phyloP scores from a whole-genome alignment of 371 early-diverging fungal genomes.

The Mucor circinelloides region DNA sequence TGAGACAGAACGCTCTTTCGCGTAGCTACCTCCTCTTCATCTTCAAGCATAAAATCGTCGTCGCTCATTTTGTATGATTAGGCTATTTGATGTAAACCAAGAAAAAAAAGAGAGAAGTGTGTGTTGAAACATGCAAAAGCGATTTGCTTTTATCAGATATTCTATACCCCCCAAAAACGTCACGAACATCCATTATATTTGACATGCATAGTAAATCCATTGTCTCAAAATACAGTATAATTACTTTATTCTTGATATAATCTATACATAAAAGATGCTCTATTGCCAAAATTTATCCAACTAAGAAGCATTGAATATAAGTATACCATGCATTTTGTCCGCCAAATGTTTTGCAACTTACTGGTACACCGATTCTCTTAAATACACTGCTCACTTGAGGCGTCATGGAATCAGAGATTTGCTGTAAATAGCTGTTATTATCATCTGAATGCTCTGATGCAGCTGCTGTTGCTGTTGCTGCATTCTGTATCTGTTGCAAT shows the following conservation, averaged over 20 bases:
- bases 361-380: constrained; percentile 20
- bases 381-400: constrained; percentile 19
- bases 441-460: background rate
- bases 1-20: background rate
- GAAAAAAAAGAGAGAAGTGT: background rate
- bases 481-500: background rate
- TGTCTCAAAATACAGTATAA: too few relatives aligned
- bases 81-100: background rate
- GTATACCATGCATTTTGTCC: background rate
- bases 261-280: background rate
- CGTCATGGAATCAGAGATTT: constrained; percentile 9
- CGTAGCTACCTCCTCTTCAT: constrained; percentile 54
- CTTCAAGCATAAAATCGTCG: constrained; percentile 76
- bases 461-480: background rate
- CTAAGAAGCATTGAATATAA: background rate
- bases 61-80: constrained; percentile 51
- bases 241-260: background rate
- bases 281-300: constrained; percentile 23
- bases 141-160: background rate
- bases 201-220: background rate
- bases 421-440: constrained; percentile 13
- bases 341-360: constrained; percentile 2
- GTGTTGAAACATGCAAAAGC: background rate
- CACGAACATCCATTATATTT: background rate
- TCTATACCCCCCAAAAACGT: background rate